Evolutionary conservation across 192 early-diverging fungal species (phyloP), one percentile per base, ranked within the genome.

Genomic region (Entrophospora sp.): DNA sequence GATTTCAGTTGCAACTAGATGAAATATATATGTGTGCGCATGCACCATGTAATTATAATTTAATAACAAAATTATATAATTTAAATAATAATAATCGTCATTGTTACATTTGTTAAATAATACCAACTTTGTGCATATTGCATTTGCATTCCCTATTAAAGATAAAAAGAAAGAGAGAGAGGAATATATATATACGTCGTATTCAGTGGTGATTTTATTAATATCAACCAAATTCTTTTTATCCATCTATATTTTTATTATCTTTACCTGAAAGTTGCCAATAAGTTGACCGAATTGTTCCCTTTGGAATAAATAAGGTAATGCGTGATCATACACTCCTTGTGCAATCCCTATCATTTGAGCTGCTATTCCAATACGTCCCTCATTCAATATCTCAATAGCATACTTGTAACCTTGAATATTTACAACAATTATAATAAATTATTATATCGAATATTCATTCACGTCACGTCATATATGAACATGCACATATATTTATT

Each of bases 281-380:
- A 98, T 90, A 18, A 62, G 64, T 46, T 78, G 65, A 24, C 89
- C 89, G 69, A 98, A 98, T 83, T 94, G 92, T 82, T 96, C 93
- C 68, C 96, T 83, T 81, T 98, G 85, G 78, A 94, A 91, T 66
- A 91, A 77, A 75, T 98, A 98, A 16, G 91, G 90, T 71, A 97
- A 63, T 10, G 90, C 89, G 44, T 77, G 70, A 74, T 98, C 95
- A 62, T 85, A 89, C 13, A 87, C 92, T 38, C 96, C 96, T 77
- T 96, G 95, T 9, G 96, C 95, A 36, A 95, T 73, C 45, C 96
- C 96, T 32, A 97, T 74, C 96, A 98, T 98, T 74, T 98, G 95
- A 16, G 94, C 95, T 42, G 94, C 94, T 77, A 98, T 98, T 66
- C 95, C 95, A 59, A 98, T 92, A 68, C 96, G 89, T 34, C 96